Evolutionary conservation across 257 asterid genomes (phyloP), one percentile per base, ranked within the genome.

Genomic region (Agastache rugosa): DNA sequence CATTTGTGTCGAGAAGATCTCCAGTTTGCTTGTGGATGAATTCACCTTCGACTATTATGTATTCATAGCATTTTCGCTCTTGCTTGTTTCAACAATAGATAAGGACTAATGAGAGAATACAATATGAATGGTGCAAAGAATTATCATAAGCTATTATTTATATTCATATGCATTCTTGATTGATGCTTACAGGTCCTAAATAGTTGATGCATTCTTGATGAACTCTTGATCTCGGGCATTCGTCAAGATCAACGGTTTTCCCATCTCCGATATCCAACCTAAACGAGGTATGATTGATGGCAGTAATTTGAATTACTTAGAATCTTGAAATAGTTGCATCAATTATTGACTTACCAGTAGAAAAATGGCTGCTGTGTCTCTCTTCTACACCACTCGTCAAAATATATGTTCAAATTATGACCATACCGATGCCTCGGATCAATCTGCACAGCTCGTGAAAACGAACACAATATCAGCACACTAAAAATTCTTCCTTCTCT

Each of bases 181-280:
- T 58, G 68, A 25, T 71, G 56, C 82, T 65, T 89, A 90, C 97
- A 10, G 96, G 97, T 78, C 94, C 97, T 19, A 88, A 87, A 79
- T 92, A 92, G 58, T 67, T 84, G 83, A 90, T 89, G 80, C 88
- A 83, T 58, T 88, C 90, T 42, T 79, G 76, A 25, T 87, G 88
- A 51, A 92, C 92, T 76, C 76, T 85, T 56, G 92, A 73, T 73
- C 91, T 81, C 2, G 90, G 82, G 78, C 96, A 92, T 68, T 81
- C 86, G 61, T 77, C 79, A 39, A 88, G 93, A 85, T 87, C 87
- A 59, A 90, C 84, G 25, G 76, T 85, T 75, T 75, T 90, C 53
- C 96, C 94, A 22, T 90, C 94, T 78, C 97, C 97, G 66, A 90
- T 63, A 72, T 92, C 96, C 87, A 92, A 79, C 98, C 97, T 92